Evolutionary conservation across 371 early-diverging fungal genomes (phyloP), one percentile per base, ranked within the genome.

Genomic region (Mucor velutinosus): DNA sequence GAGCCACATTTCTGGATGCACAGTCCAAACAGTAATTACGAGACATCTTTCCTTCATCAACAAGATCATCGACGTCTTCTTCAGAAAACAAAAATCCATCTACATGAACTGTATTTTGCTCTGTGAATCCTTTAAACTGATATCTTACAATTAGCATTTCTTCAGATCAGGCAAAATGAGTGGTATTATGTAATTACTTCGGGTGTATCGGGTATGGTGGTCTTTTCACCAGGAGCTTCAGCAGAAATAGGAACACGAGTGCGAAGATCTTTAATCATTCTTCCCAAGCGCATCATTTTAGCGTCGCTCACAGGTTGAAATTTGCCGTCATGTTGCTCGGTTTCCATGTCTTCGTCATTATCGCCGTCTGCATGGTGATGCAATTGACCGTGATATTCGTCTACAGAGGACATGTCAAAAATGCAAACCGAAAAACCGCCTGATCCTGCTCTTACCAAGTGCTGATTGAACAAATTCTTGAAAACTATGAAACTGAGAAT

Each of bases 11-110:
- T 53, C 77, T 75, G 51, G 89, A 88, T 39, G 81, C 69, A 65
- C 90, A 90, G 33, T 88, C 85, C n/a, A 79, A 58, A 64, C 90
- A 90, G 60, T 83, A 83, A 67, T 87, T 86, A n/a, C 89, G 78
- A 15, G 86, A 82, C 37, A 90, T 76, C 55, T 86, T 81, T 37
- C 89, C 88, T n/a, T 76, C 62, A 32, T 88, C 89, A 27, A 86
- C 84, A 21, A 90, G 69, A 17, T 86, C 86, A 67, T 90, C 90
- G 8, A 90, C 83, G 69, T 88, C 87, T 8, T 89, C 89, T 67
- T 90, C 90, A 15, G 79, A 77, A 68, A 84, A 90, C 33, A 90
- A 69, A 66, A 90, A 90, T 3, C 83, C 80, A 64, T 90, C 90
- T 1, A 90, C 90, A 75, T 88, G 88, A 7, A 88, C 80, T 0